These are phyloP conservation scores for Bretschneidera sinensis DNA, from an alignment of 345 rosid genomes.

Conservation along the genomic window DNA sequence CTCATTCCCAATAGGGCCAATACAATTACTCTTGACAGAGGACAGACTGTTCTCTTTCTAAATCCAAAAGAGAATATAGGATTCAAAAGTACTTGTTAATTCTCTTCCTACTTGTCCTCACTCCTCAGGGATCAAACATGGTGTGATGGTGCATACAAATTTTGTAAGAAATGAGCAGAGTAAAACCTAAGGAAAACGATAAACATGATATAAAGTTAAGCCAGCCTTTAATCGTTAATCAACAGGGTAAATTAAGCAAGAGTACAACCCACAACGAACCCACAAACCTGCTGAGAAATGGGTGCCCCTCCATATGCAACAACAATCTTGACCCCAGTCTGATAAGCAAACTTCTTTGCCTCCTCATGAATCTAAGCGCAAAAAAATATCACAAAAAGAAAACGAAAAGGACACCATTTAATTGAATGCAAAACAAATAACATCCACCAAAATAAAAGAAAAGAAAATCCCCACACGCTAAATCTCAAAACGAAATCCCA, in stretches of 20 bases:
- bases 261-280: too few species aligned
- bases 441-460: neutral
- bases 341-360: slow-evolving; percentile 41
- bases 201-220: neutral
- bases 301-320: slow-evolving; percentile 54
- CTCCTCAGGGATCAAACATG: too few species aligned
- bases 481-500: neutral
- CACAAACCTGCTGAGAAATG: slow-evolving; percentile 35
- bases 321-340: slow-evolving; percentile 35
- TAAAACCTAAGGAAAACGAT: neutral
- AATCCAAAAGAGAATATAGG: too few species aligned
- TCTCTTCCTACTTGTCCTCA: too few species aligned
- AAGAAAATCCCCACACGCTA: neutral
- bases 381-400: neutral
- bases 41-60: too few species aligned
- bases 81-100: too few species aligned
- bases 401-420: neutral
- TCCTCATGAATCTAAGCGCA: slow-evolving; percentile 42
- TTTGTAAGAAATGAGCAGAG: too few species aligned
- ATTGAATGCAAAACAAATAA: neutral
- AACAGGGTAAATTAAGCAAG: too few species aligned
- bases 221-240: neutral
- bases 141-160: too few species aligned
- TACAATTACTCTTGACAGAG: too few species aligned
- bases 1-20: too few species aligned